These are phyloP conservation scores for Plantago elongata DNA, from an alignment of 257 asterid genomes.

Conservation along the genomic window DNA sequence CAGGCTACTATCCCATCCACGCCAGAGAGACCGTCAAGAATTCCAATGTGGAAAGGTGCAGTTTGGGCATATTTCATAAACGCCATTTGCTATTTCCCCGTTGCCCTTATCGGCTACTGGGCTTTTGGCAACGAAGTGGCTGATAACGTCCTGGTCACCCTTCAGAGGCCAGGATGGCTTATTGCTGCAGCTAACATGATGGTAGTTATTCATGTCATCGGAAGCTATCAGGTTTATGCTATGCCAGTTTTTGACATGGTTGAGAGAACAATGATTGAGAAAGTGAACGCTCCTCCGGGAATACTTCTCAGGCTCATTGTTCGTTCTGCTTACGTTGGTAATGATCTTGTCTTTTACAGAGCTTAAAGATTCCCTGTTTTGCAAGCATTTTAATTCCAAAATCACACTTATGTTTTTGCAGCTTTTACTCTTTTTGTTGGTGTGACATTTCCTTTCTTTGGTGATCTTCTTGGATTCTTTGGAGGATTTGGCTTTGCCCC, in stretches of 20 bases:
- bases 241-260: conserved; percentile 12
- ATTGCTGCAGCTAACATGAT: conserved; percentile 12
- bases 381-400: not conserved
- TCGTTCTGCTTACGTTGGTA: conserved; percentile 14
- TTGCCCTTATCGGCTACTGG: conserved; percentile 14
- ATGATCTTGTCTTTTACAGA: not conserved
- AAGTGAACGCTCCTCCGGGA: not conserved
- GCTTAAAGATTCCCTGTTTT: not conserved
- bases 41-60: conserved; percentile 18
- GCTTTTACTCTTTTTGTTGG: conserved; percentile 49
- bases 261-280: conserved; percentile 4
- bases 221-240: conserved; percentile 15
- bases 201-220: conserved; percentile 15
- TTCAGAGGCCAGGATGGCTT: conserved; percentile 14
- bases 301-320: conserved; percentile 4
- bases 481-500: conserved; percentile 68
- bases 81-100: conserved; percentile 13
- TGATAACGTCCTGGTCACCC: conserved; percentile 12
- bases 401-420: conserved; percentile 13
- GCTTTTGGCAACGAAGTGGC: conserved; percentile 13
- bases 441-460: conserved; percentile 56
- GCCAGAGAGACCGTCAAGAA: conserved; percentile 11
- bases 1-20: conserved; percentile 16
- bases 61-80: conserved; percentile 13
- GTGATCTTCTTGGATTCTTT: conserved; percentile 62